phyloP scores from a whole-genome alignment of 768 basidiomycete species.

The Tricholomella constricta region DNA sequence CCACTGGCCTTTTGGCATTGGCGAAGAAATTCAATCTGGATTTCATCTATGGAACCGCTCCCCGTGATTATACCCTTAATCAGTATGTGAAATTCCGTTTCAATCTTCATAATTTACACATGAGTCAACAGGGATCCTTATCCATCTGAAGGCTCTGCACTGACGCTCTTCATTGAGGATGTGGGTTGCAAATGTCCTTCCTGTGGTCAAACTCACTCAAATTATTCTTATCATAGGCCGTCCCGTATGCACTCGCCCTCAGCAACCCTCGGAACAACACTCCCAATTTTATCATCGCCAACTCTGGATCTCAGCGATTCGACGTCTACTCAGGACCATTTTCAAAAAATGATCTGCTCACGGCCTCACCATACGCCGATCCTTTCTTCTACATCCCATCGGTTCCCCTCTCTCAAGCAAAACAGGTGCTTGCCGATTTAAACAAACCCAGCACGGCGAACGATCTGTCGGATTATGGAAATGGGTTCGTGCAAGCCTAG shows the following conservation, averaged over 20 bases:
- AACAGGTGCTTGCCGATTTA: conserved; percentile 51
- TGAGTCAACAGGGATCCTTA: conserved; percentile 62
- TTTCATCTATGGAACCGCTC: conserved; percentile 68
- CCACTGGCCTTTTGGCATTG: conserved; percentile 54
- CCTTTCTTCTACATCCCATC: conserved; percentile 62
- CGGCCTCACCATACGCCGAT: conserved; percentile 69
- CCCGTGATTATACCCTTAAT: conserved; percentile 70
- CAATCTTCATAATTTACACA: conserved; percentile 10
- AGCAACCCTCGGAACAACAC: conserved; percentile 64
- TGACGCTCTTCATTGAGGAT: conserved; percentile 58
- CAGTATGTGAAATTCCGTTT: conserved; percentile 40
- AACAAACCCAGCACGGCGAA: conserved; percentile 48
- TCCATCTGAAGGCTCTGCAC: conserved; percentile 58
- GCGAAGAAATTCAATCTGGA: conserved; percentile 62
- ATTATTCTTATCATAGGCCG: conserved; percentile 35
- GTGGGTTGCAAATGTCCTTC: conserved; percentile 25
- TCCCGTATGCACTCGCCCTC: conserved; percentile 56
- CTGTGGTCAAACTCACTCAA: background rate
- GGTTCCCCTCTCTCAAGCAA: conserved; percentile 52
- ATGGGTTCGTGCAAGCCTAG: too few relatives aligned
- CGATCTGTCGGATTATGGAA: conserved; percentile 42
- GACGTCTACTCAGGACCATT: conserved; percentile 70
- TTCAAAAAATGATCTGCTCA: conserved; percentile 80
- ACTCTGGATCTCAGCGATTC: conserved; percentile 67
- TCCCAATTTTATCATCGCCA: conserved; percentile 65